Evolutionary conservation across 2,329 filamentous ascomycete species (phyloP).

Genomic region (Aureobasidium pullulans): DNA sequence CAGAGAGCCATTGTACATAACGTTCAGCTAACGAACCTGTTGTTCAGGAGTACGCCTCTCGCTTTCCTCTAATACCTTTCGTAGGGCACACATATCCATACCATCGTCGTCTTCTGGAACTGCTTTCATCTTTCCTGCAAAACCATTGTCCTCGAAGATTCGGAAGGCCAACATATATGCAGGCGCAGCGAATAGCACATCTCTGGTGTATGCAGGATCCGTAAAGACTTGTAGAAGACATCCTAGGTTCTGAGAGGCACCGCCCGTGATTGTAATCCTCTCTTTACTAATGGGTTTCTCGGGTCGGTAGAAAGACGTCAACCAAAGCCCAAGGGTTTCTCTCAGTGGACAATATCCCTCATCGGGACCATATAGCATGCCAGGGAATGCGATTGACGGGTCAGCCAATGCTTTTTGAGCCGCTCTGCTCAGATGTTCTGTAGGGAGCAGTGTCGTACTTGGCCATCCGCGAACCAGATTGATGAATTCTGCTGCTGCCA

Average conservation of each 20-base stretch:
- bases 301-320: conserved; percentile 54
- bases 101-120: conserved; percentile 74
- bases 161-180: conserved; percentile 77
- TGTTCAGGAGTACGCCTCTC: conserved; percentile 33
- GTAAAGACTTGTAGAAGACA: conserved; percentile 72
- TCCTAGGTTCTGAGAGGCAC: conserved; percentile 75
- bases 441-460: conserved; percentile 56
- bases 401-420: conserved; percentile 55
- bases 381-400: conserved; percentile 51
- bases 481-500: conserved; percentile 34
- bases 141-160: conserved; percentile 78
- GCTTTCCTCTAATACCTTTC: conserved; percentile 42
- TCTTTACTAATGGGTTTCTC: conserved; percentile 39
- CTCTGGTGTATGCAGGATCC: conserved; percentile 66
- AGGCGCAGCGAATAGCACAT: conserved; percentile 74
- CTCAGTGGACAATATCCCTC: conserved; percentile 65
- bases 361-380: conserved; percentile 75
- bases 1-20: background rate
- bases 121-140: conserved; percentile 55
- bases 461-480: conserved; percentile 67
- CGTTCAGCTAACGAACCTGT: background rate
- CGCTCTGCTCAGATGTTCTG: conserved; percentile 53
- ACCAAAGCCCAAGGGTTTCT: conserved; percentile 61
- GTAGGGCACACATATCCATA: conserved; percentile 59
- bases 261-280: conserved; percentile 74